A percentile compares a stretch with the other conserved stretches of the same genome.
These are phyloP conservation scores for Wallacemonas sp. DNA, from an alignment of 208 protist genomes.

Conservation along the genomic window DNA sequence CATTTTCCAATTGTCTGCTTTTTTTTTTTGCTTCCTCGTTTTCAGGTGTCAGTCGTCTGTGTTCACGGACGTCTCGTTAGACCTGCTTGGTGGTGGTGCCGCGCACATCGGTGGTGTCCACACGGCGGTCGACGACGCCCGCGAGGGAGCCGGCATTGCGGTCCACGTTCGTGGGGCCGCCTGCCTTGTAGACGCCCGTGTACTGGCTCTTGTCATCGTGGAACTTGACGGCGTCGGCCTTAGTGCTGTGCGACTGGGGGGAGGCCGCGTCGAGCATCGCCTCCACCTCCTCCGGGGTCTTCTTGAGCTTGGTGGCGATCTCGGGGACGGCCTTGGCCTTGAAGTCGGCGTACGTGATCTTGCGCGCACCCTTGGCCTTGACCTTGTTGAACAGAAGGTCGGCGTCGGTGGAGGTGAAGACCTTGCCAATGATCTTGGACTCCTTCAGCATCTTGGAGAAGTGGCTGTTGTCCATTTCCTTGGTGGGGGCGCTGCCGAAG, in stretches of 20 bases:
- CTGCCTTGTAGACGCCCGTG: conserved; percentile 90
- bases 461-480: conserved; percentile 92
- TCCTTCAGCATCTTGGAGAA: conserved; percentile 94
- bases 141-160: conserved; percentile 81
- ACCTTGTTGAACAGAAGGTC: conserved; percentile 92
- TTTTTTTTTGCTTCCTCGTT: too few relatives aligned
- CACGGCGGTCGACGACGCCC: conserved; percentile 85
- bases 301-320: conserved; percentile 88
- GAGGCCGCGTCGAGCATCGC: conserved; percentile 44
- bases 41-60: too few relatives aligned
- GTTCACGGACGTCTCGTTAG: too few relatives aligned
- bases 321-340: conserved; percentile 69
- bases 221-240: conserved; percentile 87
- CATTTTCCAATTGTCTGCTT: too few relatives aligned
- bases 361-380: conserved; percentile 89
- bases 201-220: conserved; percentile 91
- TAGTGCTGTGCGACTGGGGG: conserved; percentile 75
- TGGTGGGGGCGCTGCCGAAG: conserved; percentile 80
- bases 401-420: conserved; percentile 87
- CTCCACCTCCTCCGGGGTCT: conserved; percentile 65
- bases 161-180: conserved; percentile 91
- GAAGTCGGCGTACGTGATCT: conserved; percentile 82
- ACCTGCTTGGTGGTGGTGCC: conserved; percentile 81
- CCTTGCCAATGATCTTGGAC: conserved; percentile 88
- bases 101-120: conserved; percentile 64